Evolutionary conservation across 192 early-diverging fungal species (phyloP).

Genomic region (Coemansia sp.): DNA sequence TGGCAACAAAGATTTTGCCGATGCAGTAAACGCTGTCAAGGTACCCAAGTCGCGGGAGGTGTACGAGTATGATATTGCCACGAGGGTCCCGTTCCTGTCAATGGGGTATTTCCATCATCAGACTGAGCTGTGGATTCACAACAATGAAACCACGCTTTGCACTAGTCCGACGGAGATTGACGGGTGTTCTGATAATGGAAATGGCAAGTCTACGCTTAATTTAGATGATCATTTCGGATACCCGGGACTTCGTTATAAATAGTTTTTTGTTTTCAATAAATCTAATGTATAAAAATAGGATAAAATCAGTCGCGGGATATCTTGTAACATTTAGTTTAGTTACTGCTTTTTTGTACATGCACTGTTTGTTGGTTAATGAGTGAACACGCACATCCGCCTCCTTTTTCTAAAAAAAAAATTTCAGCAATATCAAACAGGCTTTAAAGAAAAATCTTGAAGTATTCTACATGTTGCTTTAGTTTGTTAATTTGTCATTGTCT

Average conservation of each 20-base stretch:
- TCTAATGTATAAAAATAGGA: not conserved
- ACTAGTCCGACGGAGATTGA: slow-evolving; percentile 12
- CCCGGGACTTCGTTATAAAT: slow-evolving; percentile 35
- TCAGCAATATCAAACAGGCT: too few species aligned
- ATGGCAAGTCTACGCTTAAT: slow-evolving; percentile 9
- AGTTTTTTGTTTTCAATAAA: slow-evolving; percentile 1
- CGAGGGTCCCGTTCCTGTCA: slow-evolving; percentile 22
- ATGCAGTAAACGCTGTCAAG: slow-evolving; percentile 21
- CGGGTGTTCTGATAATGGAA: slow-evolving; percentile 19
- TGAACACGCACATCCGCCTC: too few species aligned
- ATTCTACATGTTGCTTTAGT: too few species aligned
- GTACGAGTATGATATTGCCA: slow-evolving; percentile 41
- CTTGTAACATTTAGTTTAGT: not conserved
- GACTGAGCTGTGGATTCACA: slow-evolving; percentile 44
- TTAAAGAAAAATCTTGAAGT: too few species aligned
- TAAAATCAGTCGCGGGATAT: too few species aligned
- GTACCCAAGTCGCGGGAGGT: slow-evolving; percentile 36
- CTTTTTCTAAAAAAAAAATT: too few species aligned
- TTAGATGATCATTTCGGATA: slow-evolving; percentile 30
- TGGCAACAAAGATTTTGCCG: slow-evolving; percentile 42
- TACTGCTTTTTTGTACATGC: not conserved
- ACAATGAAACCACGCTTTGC: slow-evolving; percentile 26
- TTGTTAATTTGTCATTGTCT: too few species aligned
- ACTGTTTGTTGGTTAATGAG: too few species aligned
- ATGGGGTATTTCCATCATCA: slow-evolving; percentile 40